Evolutionary conservation across 257 asterid genomes (phyloP), one percentile per base, ranked within the genome.

Genomic region (Anisodus tanguticus): DNA sequence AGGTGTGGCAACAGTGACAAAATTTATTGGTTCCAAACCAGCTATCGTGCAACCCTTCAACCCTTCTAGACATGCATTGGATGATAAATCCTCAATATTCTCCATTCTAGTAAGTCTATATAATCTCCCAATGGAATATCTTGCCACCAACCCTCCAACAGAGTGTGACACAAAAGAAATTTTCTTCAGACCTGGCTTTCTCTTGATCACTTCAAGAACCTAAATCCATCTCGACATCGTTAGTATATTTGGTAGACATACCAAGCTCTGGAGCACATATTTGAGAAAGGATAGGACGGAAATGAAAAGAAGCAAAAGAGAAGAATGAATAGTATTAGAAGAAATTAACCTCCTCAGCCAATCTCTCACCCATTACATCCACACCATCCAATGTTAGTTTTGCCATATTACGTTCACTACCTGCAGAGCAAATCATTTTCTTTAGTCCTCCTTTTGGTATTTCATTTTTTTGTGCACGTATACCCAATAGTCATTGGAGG

Each of bases 141-240:
- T 95, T 84, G 99, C 97, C 87, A 97, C 99, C 82, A 97, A 90
- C 19, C 99, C 99, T 58, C 99, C 99, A 7, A 97, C 99, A 37
- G 99, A 97, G 94, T 97, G 99, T 54, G 98, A 94, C 85, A 97
- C 85, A 82, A 97, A 94, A n/a, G 99, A 97, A 83, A 97, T 94
- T 83, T 93, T 95, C 88, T 78, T 92, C 91, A 97, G 51, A 82
- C 82, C 86, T 26, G 94, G 97, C 85, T 92, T 95, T 91, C 90
- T 84, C 84, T 86, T 87, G 64, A 92, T 91, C 87, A 97, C 90
- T 84, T 95, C 98, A 88, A 92, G 91, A 84, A 97, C 97, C 99
- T 95, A 85, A 54, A 13, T 26, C 4, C 81, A 77, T 53, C 41
- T 53, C 81, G 64, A 77, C 47, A 53, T 7, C 0, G 49, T 77